Percentiles rank a stretch among this genome's conserved stretches.
Conservation (phyloP, 2,329 filamentous ascomycete species). For the Aspergillus brunneoviolaceus region DNA sequence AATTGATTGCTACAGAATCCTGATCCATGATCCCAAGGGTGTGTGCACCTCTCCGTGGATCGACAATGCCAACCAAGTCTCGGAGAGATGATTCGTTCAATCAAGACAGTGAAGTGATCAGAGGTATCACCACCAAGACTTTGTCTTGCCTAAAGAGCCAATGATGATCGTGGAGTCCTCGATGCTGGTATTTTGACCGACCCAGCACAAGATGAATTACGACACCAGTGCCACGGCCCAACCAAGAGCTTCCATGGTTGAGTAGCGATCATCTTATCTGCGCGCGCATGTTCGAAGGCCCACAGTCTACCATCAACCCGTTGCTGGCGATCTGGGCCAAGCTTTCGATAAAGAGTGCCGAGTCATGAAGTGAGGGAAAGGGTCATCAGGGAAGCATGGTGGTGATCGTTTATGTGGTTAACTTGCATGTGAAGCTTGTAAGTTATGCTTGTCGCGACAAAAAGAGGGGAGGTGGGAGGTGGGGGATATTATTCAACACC, state of each 20-base stretch:
- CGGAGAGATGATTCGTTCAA: neutral
- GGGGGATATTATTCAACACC: neutral
- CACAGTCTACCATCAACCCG: too few relatives aligned
- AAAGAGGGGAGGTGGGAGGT: neutral
- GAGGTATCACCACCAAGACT: slow-evolving; percentile 1
- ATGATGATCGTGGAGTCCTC: neutral
- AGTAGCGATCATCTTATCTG: neutral
- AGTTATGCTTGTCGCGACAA: too few relatives aligned
- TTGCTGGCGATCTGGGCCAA: neutral
- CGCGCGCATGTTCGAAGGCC: neutral
- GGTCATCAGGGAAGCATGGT: too few relatives aligned
- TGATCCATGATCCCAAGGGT: slow-evolving; percentile 5
- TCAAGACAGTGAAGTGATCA: neutral
- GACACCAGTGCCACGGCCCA: slow-evolving; percentile 11
- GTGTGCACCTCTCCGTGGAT: neutral
- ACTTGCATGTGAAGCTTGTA: too few relatives aligned
- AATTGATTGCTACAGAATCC: neutral
- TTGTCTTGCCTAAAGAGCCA: neutral
- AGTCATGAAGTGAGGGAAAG: neutral
- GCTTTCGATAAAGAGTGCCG: neutral
- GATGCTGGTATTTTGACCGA: neutral
- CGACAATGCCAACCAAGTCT: slow-evolving; percentile 1
- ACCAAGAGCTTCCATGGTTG: slow-evolving; percentile 1
- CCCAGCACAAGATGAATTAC: slow-evolving; percentile 3
- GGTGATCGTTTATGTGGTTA: too few relatives aligned